phyloP scores from a whole-genome alignment of 257 asterid species.

The Agastache rugosa region DNA sequence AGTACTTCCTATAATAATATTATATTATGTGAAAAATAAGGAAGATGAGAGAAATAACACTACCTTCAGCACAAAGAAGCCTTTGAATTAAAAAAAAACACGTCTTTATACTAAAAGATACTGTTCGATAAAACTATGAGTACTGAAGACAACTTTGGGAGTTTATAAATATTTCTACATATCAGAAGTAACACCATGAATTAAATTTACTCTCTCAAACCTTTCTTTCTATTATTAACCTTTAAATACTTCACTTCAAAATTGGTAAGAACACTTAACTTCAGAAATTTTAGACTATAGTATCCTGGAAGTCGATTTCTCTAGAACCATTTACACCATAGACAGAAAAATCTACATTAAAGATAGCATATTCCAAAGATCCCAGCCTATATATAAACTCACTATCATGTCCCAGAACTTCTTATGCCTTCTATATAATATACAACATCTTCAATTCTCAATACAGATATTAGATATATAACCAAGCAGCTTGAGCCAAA shows the following conservation, averaged over 20 bases:
- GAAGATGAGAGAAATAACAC: not conserved
- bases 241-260: not conserved
- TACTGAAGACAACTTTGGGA: not conserved
- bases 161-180: not conserved
- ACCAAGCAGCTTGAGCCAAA: conserved; percentile 9
- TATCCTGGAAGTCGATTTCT: not conserved
- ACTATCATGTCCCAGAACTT: not conserved
- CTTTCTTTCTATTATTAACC: not conserved
- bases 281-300: not conserved
- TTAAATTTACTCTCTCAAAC: not conserved
- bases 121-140: not conserved
- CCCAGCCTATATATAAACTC: not conserved
- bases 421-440: not conserved
- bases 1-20: no score
- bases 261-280: not conserved
- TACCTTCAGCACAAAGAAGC: not conserved
- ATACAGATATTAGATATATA: not conserved
- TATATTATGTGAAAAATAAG: no score
- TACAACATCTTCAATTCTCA: not conserved
- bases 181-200: not conserved
- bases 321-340: not conserved
- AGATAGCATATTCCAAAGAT: not conserved
- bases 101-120: not conserved
- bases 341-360: not conserved
- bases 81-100: not conserved